Evolutionary conservation across 352 stramenopile genomes (phyloP), one percentile per base, ranked within the genome.

Genomic region (Globisporangium paddicum): DNA sequence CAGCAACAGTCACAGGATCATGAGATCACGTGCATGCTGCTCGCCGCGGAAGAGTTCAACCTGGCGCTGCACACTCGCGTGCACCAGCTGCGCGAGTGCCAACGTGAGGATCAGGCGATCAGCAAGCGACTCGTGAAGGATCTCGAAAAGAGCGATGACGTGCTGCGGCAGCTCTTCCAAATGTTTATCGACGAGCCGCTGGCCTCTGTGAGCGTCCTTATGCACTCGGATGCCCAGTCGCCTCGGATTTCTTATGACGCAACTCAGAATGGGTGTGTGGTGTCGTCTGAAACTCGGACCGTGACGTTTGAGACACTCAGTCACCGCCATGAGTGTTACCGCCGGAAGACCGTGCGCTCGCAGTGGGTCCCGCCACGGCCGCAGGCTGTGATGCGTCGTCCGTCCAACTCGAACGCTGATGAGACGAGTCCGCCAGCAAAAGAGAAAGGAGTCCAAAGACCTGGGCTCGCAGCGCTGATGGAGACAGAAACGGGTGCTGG

Each of bases 251-350:
- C 40, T 42, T n/a, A 1, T 8, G 37, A 42, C 9, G 37, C 37
- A 16, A 19, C 14, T 21, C 13, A 42, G 19, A 26, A 26, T 47
- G 41, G 41, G 13, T 18, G 8, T 1, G 6, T 6, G 28, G n/a
- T 5, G 3, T 6, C 26, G 8, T 18, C 46, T 53, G 32, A 8
- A 19, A 30, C 46, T 26, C 54, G 14, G 3, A 30, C 13, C 21
- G 50, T 28, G 50, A 37, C 44, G 0, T 87, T 83, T 19, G 56
- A 68, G 34, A 66, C 67, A 10, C 64, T 89, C 18, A 66, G 30
- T 5, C 79, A 87, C 59, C 73, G 58, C 19, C 77, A 89, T 28
- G 73, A 83, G 63, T 87, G 79, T 54, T 89, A 79, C 26, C 66
- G 67, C 2, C 62, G 75, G 23, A 72, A 60, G 38, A 67, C 46